These are phyloP conservation scores for Pisolithus albus DNA, from an alignment of 768 basidiomycete species.

Conservation along the genomic window DNA sequence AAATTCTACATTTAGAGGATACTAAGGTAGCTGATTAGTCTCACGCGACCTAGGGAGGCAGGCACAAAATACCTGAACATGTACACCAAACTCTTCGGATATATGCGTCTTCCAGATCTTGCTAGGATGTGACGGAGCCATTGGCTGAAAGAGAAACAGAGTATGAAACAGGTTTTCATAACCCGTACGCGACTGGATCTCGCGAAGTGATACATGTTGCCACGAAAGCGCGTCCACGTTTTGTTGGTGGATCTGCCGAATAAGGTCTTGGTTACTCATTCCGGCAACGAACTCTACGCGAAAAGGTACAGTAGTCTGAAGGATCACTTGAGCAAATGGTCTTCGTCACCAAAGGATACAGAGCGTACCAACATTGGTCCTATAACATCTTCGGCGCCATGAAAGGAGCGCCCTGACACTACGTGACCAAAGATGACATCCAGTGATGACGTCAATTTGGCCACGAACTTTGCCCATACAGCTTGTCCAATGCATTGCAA, in stretches of 20 bases:
- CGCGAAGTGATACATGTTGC: conserved; percentile 42
- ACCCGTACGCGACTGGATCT: conserved; percentile 31
- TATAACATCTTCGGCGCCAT: conserved; percentile 36
- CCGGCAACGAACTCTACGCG: conserved; percentile 27
- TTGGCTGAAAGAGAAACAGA: conserved; percentile 40
- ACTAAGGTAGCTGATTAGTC: conserved; percentile 23
- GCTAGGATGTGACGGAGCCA: neutral
- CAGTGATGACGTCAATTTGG: conserved; percentile 10
- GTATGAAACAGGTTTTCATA: conserved; percentile 33
- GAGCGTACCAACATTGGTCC: conserved; percentile 41
- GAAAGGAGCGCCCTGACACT: conserved; percentile 37
- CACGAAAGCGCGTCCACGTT: conserved; percentile 36
- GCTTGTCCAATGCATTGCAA: conserved; percentile 33
- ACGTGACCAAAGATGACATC: conserved; percentile 44
- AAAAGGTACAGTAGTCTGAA: conserved; percentile 41
- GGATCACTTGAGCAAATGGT: neutral
- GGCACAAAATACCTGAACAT: conserved; percentile 25
- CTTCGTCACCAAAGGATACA: neutral
- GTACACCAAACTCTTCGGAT: conserved; percentile 10
- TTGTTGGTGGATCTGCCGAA: conserved; percentile 30
- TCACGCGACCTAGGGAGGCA: neutral
- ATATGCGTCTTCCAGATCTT: conserved; percentile 19
- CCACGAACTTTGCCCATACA: conserved; percentile 23
- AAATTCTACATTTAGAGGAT: conserved; percentile 39
- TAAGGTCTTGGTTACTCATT: conserved; percentile 27